Evolutionary conservation across 768 basidiomycete genomes (phyloP).

Genomic region (Coprinellus micaceus): DNA sequence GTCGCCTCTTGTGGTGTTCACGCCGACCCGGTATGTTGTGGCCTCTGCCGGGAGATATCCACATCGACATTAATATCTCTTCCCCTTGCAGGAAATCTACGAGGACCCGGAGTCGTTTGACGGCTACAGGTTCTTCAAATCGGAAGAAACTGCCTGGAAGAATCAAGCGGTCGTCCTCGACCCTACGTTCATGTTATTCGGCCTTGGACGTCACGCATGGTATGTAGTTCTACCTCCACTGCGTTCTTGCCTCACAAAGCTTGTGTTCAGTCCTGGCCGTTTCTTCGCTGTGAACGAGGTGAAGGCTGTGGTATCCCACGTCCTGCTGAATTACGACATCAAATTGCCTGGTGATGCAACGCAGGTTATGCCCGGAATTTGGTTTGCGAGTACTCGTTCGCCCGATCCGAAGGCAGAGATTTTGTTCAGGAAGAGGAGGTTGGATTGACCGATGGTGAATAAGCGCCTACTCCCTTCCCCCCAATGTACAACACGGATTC

Average conservation of each 20-base stretch:
- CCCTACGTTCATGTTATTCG: constrained; percentile 35
- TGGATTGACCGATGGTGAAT: background rate
- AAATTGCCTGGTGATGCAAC: constrained; percentile 23
- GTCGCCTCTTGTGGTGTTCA: constrained; percentile 24
- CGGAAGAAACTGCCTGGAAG: constrained; percentile 23
- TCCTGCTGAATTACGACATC: constrained; percentile 33
- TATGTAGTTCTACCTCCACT: constrained; percentile 4
- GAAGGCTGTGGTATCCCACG: constrained; percentile 29
- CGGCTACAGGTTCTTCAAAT: constrained; percentile 43
- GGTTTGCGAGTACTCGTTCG: constrained; percentile 12
- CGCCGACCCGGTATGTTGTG: constrained; percentile 9
- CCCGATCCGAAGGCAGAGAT: constrained; percentile 33
- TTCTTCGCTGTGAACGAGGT: constrained; percentile 34
- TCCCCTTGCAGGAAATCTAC: constrained; percentile 31
- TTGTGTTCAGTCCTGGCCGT: constrained; percentile 11
- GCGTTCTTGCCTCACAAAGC: too few relatives aligned
- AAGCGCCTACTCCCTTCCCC: too few relatives aligned
- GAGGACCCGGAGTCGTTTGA: constrained; percentile 39
- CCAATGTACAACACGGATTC: too few relatives aligned
- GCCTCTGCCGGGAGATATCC: background rate
- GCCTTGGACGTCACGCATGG: constrained; percentile 36
- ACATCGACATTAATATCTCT: background rate
- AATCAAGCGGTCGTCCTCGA: constrained; percentile 32
- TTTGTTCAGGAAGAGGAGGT: constrained; percentile 28
- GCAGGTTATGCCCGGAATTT: constrained; percentile 10